Percentiles rank a stretch among this genome's conserved stretches.
Conservation (phyloP, 495 filamentous ascomycete genomes). For the Aspergillus sparsus region DNA sequence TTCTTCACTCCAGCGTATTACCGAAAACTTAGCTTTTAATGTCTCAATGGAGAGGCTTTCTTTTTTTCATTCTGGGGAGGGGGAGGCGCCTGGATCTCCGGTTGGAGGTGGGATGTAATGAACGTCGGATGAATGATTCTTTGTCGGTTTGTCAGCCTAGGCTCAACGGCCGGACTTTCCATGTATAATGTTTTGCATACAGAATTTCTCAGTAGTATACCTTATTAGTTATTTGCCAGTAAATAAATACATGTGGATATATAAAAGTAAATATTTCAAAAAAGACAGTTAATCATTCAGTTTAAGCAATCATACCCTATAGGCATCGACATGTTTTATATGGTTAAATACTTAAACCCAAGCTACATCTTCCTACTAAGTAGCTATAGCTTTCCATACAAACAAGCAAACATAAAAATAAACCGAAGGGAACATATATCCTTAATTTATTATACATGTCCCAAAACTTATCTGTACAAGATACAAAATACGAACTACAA, state of each 20-base stretch:
- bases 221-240: slow-evolving; percentile 5
- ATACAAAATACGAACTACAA: too few relatives aligned
- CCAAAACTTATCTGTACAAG: too few relatives aligned
- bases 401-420: too few relatives aligned
- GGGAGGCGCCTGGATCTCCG: background rate
- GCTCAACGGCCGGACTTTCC: slow-evolving; percentile 4
- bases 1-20: background rate
- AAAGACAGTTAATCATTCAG: background rate
- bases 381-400: too few relatives aligned
- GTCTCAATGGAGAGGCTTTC: background rate
- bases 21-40: background rate
- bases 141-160: slow-evolving; percentile 13
- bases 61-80: background rate
- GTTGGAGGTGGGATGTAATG: slow-evolving; percentile 16
- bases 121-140: slow-evolving; percentile 13
- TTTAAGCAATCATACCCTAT: too few relatives aligned
- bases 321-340: too few relatives aligned
- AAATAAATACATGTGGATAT: background rate
- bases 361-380: too few relatives aligned
- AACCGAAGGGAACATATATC: too few relatives aligned
- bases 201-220: slow-evolving; percentile 16
- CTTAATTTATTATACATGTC: too few relatives aligned
- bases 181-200: slow-evolving; percentile 23
- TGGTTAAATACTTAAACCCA: too few relatives aligned
- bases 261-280: background rate